A percentile compares a stretch with the other conserved stretches of the same genome.
These are phyloP conservation scores for Dothiorella sarmentorum DNA, from an alignment of 2,329 filamentous ascomycete species.

Conservation along the genomic window DNA sequence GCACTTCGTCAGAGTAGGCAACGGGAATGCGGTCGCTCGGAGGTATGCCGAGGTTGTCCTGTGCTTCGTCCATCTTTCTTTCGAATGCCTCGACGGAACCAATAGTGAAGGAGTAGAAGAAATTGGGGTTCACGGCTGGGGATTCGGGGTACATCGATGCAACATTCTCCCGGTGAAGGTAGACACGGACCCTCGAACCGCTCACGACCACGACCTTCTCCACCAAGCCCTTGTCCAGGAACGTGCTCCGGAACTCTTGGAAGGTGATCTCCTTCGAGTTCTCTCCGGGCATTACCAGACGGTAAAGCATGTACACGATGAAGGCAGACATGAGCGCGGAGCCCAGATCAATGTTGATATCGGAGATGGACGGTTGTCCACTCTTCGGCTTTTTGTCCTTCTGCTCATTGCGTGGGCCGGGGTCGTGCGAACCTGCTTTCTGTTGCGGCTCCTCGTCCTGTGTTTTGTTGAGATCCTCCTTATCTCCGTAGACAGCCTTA, in stretches of 20 bases:
- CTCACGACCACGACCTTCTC: constrained; percentile 85
- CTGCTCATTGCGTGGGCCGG: constrained; percentile 35
- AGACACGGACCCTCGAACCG: constrained; percentile 72
- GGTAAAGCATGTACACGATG: constrained; percentile 61
- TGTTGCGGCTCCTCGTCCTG: constrained; percentile 35
- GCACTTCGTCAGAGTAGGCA: constrained; percentile 75
- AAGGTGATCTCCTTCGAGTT: constrained; percentile 82
- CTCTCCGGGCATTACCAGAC: constrained; percentile 63
- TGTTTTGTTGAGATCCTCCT: constrained; percentile 26
- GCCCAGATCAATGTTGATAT: constrained; percentile 54
- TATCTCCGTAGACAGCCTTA: constrained; percentile 28
- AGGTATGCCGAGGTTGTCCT: constrained; percentile 82
- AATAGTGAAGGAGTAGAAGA: constrained; percentile 91
- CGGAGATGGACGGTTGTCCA: constrained; percentile 28
- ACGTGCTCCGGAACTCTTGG: constrained; percentile 92
- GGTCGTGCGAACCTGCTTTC: constrained; percentile 45
- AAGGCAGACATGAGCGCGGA: constrained; percentile 57
- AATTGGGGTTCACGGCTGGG: constrained; percentile 62
- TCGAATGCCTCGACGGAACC: constrained; percentile 94
- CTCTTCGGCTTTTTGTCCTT: constrained; percentile 22
- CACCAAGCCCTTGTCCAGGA: constrained; percentile 92
- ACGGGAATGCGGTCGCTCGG: constrained; percentile 87
- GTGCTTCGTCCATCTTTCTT: constrained; percentile 79
- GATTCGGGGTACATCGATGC: constrained; percentile 73
- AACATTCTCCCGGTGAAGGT: constrained; percentile 72